Conservation (phyloP, 2,329 filamentous ascomycete species). For the Penicillium sp. region DNA sequence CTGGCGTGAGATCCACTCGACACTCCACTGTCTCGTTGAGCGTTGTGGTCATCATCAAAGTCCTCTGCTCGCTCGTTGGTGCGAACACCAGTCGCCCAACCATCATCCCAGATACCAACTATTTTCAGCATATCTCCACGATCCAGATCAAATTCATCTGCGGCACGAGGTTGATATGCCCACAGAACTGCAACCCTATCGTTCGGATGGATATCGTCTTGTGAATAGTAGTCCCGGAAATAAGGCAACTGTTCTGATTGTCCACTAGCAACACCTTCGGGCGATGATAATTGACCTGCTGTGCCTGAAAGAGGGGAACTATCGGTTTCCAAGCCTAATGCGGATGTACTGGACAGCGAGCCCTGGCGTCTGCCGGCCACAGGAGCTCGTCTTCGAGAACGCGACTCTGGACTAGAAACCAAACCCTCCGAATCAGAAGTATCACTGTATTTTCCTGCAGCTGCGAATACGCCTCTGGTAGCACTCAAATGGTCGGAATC, state of each 20-base stretch:
- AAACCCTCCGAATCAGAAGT: constrained; percentile 63
- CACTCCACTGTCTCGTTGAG: constrained; percentile 88
- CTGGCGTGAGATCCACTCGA: constrained; percentile 65
- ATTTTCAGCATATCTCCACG: constrained; percentile 98
- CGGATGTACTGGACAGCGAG: constrained; percentile 84
- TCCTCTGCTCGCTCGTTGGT: constrained; percentile 80
- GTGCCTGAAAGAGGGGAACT: constrained; percentile 68
- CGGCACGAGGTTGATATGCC: constrained; percentile 92
- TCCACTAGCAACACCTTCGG: constrained; percentile 75
- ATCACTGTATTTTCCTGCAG: constrained; percentile 50
- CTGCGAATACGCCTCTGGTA: constrained; percentile 38
- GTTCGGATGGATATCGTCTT: constrained; percentile 89
- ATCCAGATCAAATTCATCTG: constrained; percentile 89
- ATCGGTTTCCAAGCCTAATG: constrained; percentile 63
- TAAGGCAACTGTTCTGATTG: constrained; percentile 93
- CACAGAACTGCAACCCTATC: constrained; percentile 89
- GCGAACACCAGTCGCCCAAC: constrained; percentile 92
- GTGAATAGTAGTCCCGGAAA: constrained; percentile 98
- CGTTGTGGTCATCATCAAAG: constrained; percentile 71
- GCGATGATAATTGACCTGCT: constrained; percentile 74
- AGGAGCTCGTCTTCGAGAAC: constrained; percentile 47
- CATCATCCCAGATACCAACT: constrained; percentile 98
- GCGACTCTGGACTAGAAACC: constrained; percentile 67
- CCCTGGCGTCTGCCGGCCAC: constrained; percentile 65
- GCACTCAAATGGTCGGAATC: constrained; percentile 44